Evolutionary conservation across 345 rosid species (phyloP), one percentile per base, ranked within the genome.

Genomic region (Balakata baccata): DNA sequence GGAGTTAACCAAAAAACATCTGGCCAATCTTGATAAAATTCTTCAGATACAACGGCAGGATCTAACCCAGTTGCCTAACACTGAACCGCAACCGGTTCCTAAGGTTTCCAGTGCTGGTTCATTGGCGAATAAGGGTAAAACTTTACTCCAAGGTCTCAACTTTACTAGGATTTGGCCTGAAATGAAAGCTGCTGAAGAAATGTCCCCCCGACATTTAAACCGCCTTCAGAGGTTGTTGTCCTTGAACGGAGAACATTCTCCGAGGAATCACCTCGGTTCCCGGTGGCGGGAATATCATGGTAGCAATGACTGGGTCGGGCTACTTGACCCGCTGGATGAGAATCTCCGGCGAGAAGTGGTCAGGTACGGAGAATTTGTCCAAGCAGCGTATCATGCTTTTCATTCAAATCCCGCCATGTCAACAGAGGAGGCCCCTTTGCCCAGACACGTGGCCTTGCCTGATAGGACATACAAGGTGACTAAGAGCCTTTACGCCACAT

Each of bases 241-340:
- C 0, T 86, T 74, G 78, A 85, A 92, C 7, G 73, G 74, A 1
- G 95, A 94, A 67, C 87, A 89, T 84, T 95, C 99, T 0, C 99
- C 99, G 6, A 85, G 96, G 84, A 92, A 85, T 73, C 76, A 69
- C 50, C 88, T 95, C 50, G 92, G 86, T 6, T 80, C 89, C 66
- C 89, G 91, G 80, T 95, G 99, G 99, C 62, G 79, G 37, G 92
- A 92, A 82, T 84, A 82, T 50, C 90, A 87, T 54, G 90, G 90
- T 11, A 46, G 84, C 50, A 74, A 76, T 7, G 81, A 85, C 25
- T 87, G 90, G 90, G 79, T 9, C 4, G 90, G 90, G 37, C 58
- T 87, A 50, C 81, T 87, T 38, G 90, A 87, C 73, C 90, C 90
- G 39, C 86, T 87, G 5, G 88, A 87, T 34, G 88, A 87, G 86